Evolutionary conservation across 2,329 filamentous ascomycete genomes (phyloP).

Genomic region (Xylaria sp.): DNA sequence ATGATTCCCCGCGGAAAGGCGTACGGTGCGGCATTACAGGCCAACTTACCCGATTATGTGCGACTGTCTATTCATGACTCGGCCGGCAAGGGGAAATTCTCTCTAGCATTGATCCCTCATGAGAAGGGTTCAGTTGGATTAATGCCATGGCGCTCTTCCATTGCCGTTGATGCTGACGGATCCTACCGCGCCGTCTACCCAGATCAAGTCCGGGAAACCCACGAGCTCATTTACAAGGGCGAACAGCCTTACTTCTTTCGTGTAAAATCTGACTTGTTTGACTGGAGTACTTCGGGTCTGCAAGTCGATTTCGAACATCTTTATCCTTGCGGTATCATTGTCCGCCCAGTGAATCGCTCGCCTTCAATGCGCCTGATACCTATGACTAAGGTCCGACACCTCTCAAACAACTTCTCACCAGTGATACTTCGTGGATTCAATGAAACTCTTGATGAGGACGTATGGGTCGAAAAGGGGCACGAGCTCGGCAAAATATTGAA

Average conservation of each 20-base stretch:
- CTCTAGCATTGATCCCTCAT: slow-evolving; percentile 14
- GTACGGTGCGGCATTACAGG: slow-evolving; percentile 15
- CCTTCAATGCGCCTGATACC: slow-evolving; percentile 23
- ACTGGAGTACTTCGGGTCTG: slow-evolving; percentile 12
- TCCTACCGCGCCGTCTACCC: slow-evolving; percentile 28
- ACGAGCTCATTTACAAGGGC: slow-evolving; percentile 21
- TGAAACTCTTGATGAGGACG: slow-evolving; percentile 15
- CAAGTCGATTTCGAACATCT: slow-evolving; percentile 23
- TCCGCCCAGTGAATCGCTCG: slow-evolving; percentile 16
- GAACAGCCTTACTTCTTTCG: slow-evolving; percentile 22
- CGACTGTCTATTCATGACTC: slow-evolving; percentile 27
- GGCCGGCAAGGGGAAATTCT: slow-evolving; percentile 15
- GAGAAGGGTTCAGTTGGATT: slow-evolving; percentile 20
- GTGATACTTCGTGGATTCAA: slow-evolving; percentile 21
- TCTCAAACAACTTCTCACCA: slow-evolving; percentile 26
- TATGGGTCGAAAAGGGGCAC: slow-evolving; percentile 16
- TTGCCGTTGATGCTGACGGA: slow-evolving; percentile 21
- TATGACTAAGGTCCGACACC: slow-evolving; percentile 21
- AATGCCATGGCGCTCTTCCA: slow-evolving; percentile 29
- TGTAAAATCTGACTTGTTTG: slow-evolving; percentile 23
- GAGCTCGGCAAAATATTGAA: slow-evolving; percentile 15
- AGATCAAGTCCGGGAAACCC: slow-evolving; percentile 18
- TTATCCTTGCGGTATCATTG: slow-evolving; percentile 20
- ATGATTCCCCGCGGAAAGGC: slow-evolving; percentile 27
- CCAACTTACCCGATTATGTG: slow-evolving; percentile 9